phyloP scores from a whole-genome alignment of 306 rosid genomes.

The Casuarina glauca region DNA sequence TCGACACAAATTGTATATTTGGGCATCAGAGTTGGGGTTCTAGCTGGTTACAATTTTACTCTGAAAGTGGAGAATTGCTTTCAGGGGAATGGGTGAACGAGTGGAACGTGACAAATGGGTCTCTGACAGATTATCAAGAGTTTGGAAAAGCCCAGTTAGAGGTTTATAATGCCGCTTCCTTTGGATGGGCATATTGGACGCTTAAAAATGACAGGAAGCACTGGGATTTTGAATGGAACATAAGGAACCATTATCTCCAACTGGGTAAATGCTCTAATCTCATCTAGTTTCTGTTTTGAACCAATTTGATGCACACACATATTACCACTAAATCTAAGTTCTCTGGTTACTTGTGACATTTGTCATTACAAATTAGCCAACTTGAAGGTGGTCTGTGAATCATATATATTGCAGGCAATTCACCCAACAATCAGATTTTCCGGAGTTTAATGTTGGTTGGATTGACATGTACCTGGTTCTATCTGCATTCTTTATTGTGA shows the following conservation, averaged over 20 bases:
- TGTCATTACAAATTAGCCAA: background rate
- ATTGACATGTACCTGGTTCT: conserved; percentile 41
- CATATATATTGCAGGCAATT: conserved; percentile 48
- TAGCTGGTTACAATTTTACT: background rate
- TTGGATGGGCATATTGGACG: conserved; percentile 94
- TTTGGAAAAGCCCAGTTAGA: conserved; percentile 80
- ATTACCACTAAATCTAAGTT: background rate
- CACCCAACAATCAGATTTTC: conserved; percentile 42
- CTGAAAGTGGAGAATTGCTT: conserved; percentile 2
- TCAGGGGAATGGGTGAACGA: conserved; percentile 64
- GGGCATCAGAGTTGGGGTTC: background rate
- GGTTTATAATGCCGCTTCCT: conserved; percentile 68
- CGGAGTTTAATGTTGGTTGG: conserved; percentile 33
- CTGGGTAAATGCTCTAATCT: conserved; percentile 48
- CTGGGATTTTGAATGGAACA: conserved; percentile 94
- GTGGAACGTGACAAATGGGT: conserved; percentile 55
- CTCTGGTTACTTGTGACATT: background rate
- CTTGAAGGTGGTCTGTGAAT: background rate
- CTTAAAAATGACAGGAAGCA: conserved; percentile 69
- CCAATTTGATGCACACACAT: background rate
- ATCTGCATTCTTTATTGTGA: conserved; percentile 43
- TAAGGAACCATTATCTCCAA: conserved; percentile 69
- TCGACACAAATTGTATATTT: background rate
- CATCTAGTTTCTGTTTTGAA: conserved; percentile 2
- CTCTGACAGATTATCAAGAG: conserved; percentile 61